Evolutionary conservation across 176 grass and related monocot genomes (phyloP), one percentile per base, ranked within the genome.

Genomic region (Chloris gayana): DNA sequence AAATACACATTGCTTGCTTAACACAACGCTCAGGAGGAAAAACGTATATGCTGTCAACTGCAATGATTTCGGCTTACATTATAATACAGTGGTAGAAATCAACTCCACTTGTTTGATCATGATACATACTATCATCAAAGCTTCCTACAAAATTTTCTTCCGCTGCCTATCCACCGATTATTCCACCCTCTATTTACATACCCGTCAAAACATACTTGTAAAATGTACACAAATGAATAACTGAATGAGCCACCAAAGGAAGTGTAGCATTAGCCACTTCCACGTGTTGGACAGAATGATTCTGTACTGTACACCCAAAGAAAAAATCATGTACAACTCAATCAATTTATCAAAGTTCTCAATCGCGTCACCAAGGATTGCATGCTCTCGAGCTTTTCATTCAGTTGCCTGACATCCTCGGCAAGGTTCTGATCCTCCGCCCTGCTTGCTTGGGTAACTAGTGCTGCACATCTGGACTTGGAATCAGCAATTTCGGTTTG

Each of bases 371-470:
- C 81, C 38, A 98, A 70, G 45, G 79, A 87, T 81, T 98, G 95
- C 88, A 98, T 93, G 85, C 72, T 93, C 85, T 94, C 90, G 0
- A 98, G 90, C 86, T 87, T 98, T 67, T 92, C 85, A 3, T 56
- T 77, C 78, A 98, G 80, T 49, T 84, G 74, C 67, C 84, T 83
- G 49, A 92, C 67, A 74, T 89, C 90, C 54, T 89, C 82, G 0
- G 83, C 49, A 1, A n/a, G 58, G 13, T 57, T 82, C 41, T 91
- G 83, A 45, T 82, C 87, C 27, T 84, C 88, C 6, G 12, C n/a
- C 29, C 25, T 71, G 50, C 71, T 86, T n/a, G 82, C 61, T 65
- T 86, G 67, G 53, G 89, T 90, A 67, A 88, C 46, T 9, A 98
- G 83, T 27, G 73, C 34, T 3, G 67, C 32, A 35, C 92, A 98